Base-by-base conservation (phyloP, 495 filamentous ascomycete genomes). In the Penicillium tannophilum region DNA sequence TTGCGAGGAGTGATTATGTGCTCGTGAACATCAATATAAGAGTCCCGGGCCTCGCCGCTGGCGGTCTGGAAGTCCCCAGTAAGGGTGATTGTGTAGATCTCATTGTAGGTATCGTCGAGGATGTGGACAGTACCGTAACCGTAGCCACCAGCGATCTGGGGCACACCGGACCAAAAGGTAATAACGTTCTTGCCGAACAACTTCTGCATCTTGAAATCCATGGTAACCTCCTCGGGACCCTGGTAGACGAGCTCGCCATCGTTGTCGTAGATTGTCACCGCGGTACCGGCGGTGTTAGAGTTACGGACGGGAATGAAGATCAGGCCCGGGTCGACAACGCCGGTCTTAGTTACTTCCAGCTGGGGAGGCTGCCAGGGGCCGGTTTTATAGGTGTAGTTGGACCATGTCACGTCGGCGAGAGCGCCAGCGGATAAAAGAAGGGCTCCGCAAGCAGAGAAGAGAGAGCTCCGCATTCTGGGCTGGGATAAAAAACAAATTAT, bases 61-160 rank as follows among this genome's bases (percentile, higher is more conserved):
- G 52, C 23, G 1, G 54, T 57, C 23, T 19, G 26, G 52, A 63
- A 57, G 49, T 64, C 42, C 26, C 50, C 61, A 8, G 36, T 31
- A 43, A 67, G 43, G 12, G 56, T 64, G 56, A 70, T 57, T 23
- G 59, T 72, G 46, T 66, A 64, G 54, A 76, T 71, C 36, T 73
- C 69, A 6, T 68, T 70, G 56, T 82, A 81, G 10, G 76, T 67
- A 10, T 68, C 58, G 53, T 82, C 74, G 2, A 82, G 67, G 41
- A 75, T 66, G 26, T 65, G 68, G 2, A 67, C 55, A n/a, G 52
- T 56, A 10, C 72, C 72, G 58, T 73, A 73, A 6, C 71, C 71
- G 17, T 62, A 59, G 4, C 61, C 64, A 12, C 53, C 67, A 9
- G 17, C 20, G n/a, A 52, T 28, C 20, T 46, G 50, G 11, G 54